Evolutionary conservation across 2,329 filamentous ascomycete genomes (phyloP), one percentile per base, ranked within the genome.

Genomic region (Aspergillus carbonarius): DNA sequence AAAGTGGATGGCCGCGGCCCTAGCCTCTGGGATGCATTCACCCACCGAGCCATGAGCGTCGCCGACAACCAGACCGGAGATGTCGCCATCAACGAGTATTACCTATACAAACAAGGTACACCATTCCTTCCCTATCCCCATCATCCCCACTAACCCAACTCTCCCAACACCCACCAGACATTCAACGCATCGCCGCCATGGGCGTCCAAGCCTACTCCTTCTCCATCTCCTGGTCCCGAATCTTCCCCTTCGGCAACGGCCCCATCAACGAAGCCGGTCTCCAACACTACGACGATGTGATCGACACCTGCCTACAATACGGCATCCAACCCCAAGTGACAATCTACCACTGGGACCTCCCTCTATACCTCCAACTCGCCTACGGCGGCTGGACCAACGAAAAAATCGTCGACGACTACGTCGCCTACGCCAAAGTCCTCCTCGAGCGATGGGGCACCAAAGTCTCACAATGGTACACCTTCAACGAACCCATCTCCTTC

Each of bases 81-180:
- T 63, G 68, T 85, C 17, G 74, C 76, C 1, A 74, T 77, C 54
- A 76, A 79, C 53, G 72, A 79, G 54, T 81, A 81, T 60, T 78
- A 80, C 59, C 68, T 74, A 3, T 80, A 79, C 64, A 77, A 79
- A 52, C 71, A 79, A 66, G 79, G 80, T 60, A 61, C 15, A 12
- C 12, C n/a, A 15, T 17, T 1, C n/a, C n/a, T 39, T 5, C 62
- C 34, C 61, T 68, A 12, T 50, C 20, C 4, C 9, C 17, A 23
- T 27, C n/a, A 1, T n/a, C 18, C 20, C n/a, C 4, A 17, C 10
- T 10, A 72, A 37, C 67, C 8, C 60, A 63, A 25, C 30, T 68
- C 67, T 44, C 9, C n/a, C 5, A 9, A n/a, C n/a, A n/a, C 1
- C 9, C 40, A 9, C 18, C 13, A 52, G 49, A 40, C 20, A 52